Evolutionary conservation across 169 alveolate species (phyloP).

Genomic region (Cryptosporidium meleagridis): DNA sequence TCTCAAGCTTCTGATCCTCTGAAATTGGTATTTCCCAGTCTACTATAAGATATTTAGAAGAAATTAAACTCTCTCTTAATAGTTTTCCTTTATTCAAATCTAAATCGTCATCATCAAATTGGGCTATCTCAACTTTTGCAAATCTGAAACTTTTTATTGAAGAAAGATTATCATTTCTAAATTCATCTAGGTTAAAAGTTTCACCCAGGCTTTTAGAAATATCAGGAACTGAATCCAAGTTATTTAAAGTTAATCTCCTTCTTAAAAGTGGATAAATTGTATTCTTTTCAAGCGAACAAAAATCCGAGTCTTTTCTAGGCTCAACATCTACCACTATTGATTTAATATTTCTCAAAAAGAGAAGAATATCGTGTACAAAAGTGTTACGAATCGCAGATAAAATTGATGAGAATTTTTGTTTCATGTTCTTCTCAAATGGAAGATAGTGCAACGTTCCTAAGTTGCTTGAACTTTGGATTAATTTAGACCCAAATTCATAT

Average conservation of each 20-base stretch:
- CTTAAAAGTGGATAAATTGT: conserved; percentile 40
- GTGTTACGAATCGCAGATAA: conserved; percentile 65
- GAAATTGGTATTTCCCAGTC: conserved; percentile 44
- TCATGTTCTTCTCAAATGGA: conserved; percentile 41
- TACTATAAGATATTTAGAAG: conserved; percentile 17
- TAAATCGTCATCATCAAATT: conserved; percentile 72
- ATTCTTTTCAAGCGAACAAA: conserved; percentile 4
- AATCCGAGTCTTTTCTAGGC: conserved; percentile 49
- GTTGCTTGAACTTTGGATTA: background rate
- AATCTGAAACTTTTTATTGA: conserved; percentile 9
- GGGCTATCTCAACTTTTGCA: conserved; percentile 20
- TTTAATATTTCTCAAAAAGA: conserved; percentile 49
- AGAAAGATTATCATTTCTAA: background rate
- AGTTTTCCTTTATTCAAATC: background rate
- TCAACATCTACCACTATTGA: conserved; percentile 69
- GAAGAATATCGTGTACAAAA: conserved; percentile 55
- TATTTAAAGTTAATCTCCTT: conserved; percentile 10
- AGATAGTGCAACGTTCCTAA: conserved; percentile 56
- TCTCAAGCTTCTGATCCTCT: background rate
- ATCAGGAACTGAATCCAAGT: background rate
- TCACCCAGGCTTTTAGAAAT: background rate
- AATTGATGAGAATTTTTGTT: conserved; percentile 25
- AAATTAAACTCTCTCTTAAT: conserved; percentile 19
- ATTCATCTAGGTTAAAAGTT: background rate
- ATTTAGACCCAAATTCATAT: background rate